Evolutionary conservation across 208 protist genomes (phyloP), one percentile per base, ranked within the genome.

Genomic region (Plasmodiophora brassicae): DNA sequence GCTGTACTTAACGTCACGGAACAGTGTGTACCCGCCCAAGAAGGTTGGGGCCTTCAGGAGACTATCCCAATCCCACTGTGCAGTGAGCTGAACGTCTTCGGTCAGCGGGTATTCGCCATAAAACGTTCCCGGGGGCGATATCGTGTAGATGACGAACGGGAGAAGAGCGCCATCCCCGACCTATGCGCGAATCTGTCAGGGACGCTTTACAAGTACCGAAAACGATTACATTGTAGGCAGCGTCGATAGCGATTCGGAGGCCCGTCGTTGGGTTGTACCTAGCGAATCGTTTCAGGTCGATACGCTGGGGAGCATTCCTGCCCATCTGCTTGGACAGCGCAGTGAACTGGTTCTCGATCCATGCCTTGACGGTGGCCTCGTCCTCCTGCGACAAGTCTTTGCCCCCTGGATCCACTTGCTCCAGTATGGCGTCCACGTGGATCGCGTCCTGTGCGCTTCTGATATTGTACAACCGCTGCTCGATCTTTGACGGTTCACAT

Each of bases 31-130:
- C 32, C 65, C 65, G n/a, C 5, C 20, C 10, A 32, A 5, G n/a
- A 78, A 78, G 32, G n/a, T 36, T 38, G 65, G 65, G 32, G 32
- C 32, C 20, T 32, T 5, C 5, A 78, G n/a, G 41, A 44, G n/a
- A 38, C 65, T 78, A 78, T 78, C 65, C 65, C 65, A 78, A 38
- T 78, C 65, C 65, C 65, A 78, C 65, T 78, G 65, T 38, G 32
- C 65, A 78, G 65, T 78, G 5, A 78, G 32, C 41, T 78, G 65
- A 32, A 78, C 65, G n/a, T 78, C 65, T 5, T 78, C 65, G 5
- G 65, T 78, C n/a, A 78, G 41, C 10, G 14, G 65, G n/a, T 44
- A 78, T 38, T n/a, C 32, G 32, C 41, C 41, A 38, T 78, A 78
- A 32, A 78, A 78, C 32, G 32, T 38, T 5, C 14, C 65, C 5